phyloP scores from a whole-genome alignment of 2,329 filamentous ascomycete species.

The Diaporthe batatas region DNA sequence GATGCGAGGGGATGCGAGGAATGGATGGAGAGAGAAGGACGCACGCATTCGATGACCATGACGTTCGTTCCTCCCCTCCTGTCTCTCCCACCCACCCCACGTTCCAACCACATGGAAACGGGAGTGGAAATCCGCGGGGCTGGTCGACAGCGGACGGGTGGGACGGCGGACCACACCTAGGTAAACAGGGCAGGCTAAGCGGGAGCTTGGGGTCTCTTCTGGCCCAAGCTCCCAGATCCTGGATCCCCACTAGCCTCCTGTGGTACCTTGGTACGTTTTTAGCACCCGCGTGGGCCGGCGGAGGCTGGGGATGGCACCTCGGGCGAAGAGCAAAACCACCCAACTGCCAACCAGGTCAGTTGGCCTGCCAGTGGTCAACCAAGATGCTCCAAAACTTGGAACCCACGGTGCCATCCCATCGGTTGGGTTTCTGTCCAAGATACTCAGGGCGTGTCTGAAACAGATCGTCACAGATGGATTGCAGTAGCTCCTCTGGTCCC shows the following conservation, averaged over 20 bases:
- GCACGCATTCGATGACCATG: not conserved
- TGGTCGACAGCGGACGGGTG: constrained; percentile 10
- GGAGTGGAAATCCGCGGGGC: constrained; percentile 31
- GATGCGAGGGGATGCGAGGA: no score
- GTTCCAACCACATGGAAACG: constrained; percentile 24
- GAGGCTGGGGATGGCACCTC: constrained; percentile 30
- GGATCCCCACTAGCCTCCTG: constrained; percentile 6
- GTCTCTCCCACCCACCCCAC: not conserved
- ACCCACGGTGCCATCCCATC: constrained; percentile 26
- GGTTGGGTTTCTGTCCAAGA: not conserved
- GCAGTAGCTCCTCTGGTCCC: not conserved
- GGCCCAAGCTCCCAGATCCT: constrained; percentile 31
- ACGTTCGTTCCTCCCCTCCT: not conserved
- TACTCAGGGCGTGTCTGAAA: constrained; percentile 3
- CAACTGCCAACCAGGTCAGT: no score
- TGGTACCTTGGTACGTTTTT: not conserved
- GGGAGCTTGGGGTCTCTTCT: constrained; percentile 19
- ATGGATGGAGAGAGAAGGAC: no score
- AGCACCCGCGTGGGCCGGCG: constrained; percentile 20
- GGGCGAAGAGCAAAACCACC: not conserved
- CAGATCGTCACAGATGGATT: not conserved
- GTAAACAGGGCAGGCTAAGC: not conserved
- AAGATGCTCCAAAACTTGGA: constrained; percentile 22
- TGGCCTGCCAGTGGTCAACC: not conserved
- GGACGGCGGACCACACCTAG: constrained; percentile 9